Evolutionary conservation across 306 rosid species (phyloP).

Genomic region (Erythrophleum fordii): DNA sequence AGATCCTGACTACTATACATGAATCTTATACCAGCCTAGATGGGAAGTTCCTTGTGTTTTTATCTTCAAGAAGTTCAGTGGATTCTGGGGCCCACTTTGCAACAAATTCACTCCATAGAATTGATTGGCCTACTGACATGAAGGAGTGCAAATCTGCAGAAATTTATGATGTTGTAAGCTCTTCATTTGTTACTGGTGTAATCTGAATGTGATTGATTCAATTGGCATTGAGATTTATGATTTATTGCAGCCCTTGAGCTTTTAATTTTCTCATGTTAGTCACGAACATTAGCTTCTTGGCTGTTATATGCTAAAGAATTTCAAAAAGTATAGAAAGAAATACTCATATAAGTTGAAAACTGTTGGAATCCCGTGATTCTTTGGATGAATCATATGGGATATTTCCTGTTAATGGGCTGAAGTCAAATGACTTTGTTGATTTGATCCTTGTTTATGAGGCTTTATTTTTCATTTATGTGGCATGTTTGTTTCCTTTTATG

Average conservation of each 20-base stretch:
- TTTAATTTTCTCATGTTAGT: slow-evolving; percentile 14
- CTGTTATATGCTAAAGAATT: slow-evolving; percentile 8
- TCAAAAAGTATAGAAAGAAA: neutral
- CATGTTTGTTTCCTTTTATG: no score
- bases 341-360: slow-evolving; percentile 1
- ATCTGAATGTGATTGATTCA: neutral
- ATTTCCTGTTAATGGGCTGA: no score
- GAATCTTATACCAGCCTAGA: slow-evolving; percentile 77
- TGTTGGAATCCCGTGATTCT: no score
- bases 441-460: no score
- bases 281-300: slow-evolving; percentile 14
- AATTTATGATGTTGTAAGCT: slow-evolving; percentile 76
- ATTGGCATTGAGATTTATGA: slow-evolving; percentile 30
- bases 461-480: no score
- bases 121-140: slow-evolving; percentile 74
- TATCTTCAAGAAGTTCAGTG: slow-evolving; percentile 81
- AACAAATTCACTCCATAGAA: slow-evolving; percentile 92
- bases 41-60: slow-evolving; percentile 82
- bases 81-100: slow-evolving; percentile 91
- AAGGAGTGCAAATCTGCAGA: slow-evolving; percentile 47
- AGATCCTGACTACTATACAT: slow-evolving; percentile 33
- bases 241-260: slow-evolving; percentile 4
- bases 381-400: no score
- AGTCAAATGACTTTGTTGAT: no score
- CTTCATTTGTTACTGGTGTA: slow-evolving; percentile 23